phyloP scores from a whole-genome alignment of 768 basidiomycete species.

The Jaapia argillacea region DNA sequence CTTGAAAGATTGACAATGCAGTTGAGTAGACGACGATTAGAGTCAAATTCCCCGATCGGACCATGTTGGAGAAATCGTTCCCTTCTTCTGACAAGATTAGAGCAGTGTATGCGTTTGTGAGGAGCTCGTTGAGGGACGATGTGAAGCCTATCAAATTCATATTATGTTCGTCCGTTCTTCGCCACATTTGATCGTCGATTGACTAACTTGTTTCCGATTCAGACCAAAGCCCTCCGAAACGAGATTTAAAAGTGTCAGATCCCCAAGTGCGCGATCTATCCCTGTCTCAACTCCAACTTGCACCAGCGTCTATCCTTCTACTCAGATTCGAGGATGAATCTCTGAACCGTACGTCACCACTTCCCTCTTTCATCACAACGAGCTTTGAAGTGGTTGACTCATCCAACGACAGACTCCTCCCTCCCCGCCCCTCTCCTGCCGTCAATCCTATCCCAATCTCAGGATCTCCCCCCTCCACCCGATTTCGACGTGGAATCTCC shows the following conservation, averaged over 20 bases:
- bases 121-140: slow-evolving; percentile 59
- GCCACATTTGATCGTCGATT: neutral
- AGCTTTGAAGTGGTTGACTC: neutral
- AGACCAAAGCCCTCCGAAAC: slow-evolving; percentile 80
- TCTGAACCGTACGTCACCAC: slow-evolving; percentile 48
- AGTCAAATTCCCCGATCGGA: slow-evolving; percentile 72
- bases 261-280: slow-evolving; percentile 56
- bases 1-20: neutral
- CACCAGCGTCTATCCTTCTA: slow-evolving; percentile 72
- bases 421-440: slow-evolving; percentile 56
- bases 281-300: slow-evolving; percentile 60
- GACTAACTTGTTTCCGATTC: neutral
- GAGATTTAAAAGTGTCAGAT: slow-evolving; percentile 78
- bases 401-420: slow-evolving; percentile 31
- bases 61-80: slow-evolving; percentile 71
- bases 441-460: slow-evolving; percentile 44
- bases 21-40: slow-evolving; percentile 64
- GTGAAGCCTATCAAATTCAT: slow-evolving; percentile 75
- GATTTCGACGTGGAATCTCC: slow-evolving; percentile 20
- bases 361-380: neutral
- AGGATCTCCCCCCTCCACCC: slow-evolving; percentile 58
- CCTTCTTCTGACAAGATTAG: slow-evolving; percentile 72
- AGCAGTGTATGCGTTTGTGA: slow-evolving; percentile 79
- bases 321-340: slow-evolving; percentile 66
- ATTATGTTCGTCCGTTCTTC: slow-evolving; percentile 42